Percentiles rank a stretch among this genome's conserved stretches.
These are phyloP conservation scores for Rhodotorula mucilaginosa DNA, from an alignment of 1,284 basidiomycete species.

Conservation along the genomic window DNA sequence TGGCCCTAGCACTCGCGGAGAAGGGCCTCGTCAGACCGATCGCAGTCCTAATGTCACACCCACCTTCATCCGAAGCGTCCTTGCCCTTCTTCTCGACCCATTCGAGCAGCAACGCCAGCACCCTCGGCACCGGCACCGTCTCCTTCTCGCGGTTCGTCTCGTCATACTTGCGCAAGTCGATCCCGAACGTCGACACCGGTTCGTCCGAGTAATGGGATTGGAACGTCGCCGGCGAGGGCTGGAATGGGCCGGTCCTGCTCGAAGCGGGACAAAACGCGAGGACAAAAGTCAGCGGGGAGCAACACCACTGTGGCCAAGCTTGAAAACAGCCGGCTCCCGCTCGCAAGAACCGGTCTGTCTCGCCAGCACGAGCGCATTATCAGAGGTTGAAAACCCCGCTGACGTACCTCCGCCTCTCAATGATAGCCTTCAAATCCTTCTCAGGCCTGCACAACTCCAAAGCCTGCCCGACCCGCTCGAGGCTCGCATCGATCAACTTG, in stretches of 20 bases:
- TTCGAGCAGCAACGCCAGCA: constrained; percentile 24
- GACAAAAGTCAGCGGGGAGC: background rate
- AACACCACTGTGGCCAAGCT: background rate
- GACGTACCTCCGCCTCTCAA: constrained; percentile 37
- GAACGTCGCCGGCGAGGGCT: constrained; percentile 38
- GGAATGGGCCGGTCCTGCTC: constrained; percentile 40
- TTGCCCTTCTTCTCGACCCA: constrained; percentile 17
- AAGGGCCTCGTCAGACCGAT: no score
- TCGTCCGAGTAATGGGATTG: constrained; percentile 38
- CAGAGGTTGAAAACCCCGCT: no score
- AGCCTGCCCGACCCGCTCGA: constrained; percentile 26
- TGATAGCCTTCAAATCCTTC: constrained; percentile 38
- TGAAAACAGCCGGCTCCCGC: background rate
- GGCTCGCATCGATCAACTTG: constrained; percentile 3
- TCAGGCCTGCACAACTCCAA: constrained; percentile 32
- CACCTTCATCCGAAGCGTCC: constrained; percentile 18
- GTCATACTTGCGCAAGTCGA: constrained; percentile 36
- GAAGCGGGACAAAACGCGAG: background rate
- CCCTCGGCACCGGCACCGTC: constrained; percentile 14
- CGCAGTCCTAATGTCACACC: background rate
- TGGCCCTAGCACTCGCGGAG: background rate
- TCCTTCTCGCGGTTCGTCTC: constrained; percentile 26
- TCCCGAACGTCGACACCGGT: constrained; percentile 30
- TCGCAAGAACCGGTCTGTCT: no score
- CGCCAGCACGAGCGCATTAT: no score